Evolutionary conservation across 169 alveolate genomes (phyloP), one percentile per base, ranked within the genome.

Genomic region (Babesia sp.): DNA sequence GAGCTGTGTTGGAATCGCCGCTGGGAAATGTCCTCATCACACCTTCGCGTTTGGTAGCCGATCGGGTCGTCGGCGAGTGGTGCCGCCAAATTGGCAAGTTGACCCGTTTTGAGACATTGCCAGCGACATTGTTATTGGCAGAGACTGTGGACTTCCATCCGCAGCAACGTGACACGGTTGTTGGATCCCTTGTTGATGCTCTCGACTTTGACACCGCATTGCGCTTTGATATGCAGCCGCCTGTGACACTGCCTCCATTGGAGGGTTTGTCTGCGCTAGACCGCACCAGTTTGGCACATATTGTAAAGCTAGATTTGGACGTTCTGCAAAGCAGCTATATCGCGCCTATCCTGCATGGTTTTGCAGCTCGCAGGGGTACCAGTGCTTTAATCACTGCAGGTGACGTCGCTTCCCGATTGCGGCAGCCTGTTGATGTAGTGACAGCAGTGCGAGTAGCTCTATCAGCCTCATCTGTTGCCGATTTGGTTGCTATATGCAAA

Each of bases 1-100:
- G 71, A 18, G 16, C 63, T 24, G 60, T 79, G 24, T 69, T 79
- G n/a, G 71, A 53, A 24, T 57, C 87, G 24, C 87, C 87, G 16
- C 31, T 70, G 34, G 87, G 87, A 11, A 79, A 79, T 26, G 61
- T 56, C 37, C 26, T 79, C 7, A 2, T 33, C 61, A 70, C 84
- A 1, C 24, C 41, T 26, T 55, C 64, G 33, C 28, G 29, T 24
- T 0, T 39, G 16, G 42, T 79, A 16, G 79, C 72, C 0, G 70
- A 53, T 20, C 48, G 45, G 22, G 54, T 79, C n/a, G 60, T 46
- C 18, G 24, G 36, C 31, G 87, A 79, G 60, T 79, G 80, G 71
- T 54, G 57, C 18, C 46, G 28, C 14, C 71, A 71, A n/a, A 22
- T 55, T 16, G 74, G 71, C 26, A 34, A 59, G 50, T 41, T 79